Base-by-base conservation (phyloP, 2,329 filamentous ascomycete species). In the Herpotrichia juniperi region DNA sequence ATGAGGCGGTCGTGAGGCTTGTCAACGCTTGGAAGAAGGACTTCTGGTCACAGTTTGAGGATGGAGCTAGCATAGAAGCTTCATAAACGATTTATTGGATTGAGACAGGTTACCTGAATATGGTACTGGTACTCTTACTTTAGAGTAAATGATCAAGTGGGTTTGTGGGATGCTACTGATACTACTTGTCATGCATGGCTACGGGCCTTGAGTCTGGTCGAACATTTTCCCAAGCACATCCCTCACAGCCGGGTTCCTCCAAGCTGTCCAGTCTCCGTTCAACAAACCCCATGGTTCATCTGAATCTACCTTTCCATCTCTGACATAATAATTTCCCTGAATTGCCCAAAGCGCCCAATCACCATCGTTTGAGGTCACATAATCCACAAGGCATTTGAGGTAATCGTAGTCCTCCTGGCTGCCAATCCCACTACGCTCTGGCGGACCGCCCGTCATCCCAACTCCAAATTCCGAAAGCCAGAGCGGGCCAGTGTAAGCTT, bases 321-420 rank as follows among this genome's bases (percentile, higher is more conserved):
- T 74, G 7, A 83, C 72, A 57, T 85, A 85, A 57, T 84, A 86
- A 50, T 78, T 80, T n/a, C 82, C 83, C 71, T 83, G 80, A 25
- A 85, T 58, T 1, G 80, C 79, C 83, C 83, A 85, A 10, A 83
- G 69, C 0, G 80, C 77, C 82, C 83, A 85, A 58, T 85, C 83
- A 42, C 78, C 80, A 59, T 85, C 83, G 59, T 84, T 85, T 12
- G 63, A 62, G 44, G 75, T 66, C 69, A 84, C 74, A 53, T 83
- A 85, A 4, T 73, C 73, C 0, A 77, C 69, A 34, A 85, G 62
- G 56, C 83, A 85, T n/a, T 71, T 58, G 19, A 60, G 16, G 26
- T 62, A 62, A 24, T 62, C 46, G 34, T 62, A 62, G n/a, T 58
- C 53, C 6, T 58, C 59, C 51, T 58, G 42, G 9, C 21, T 46